Evolutionary conservation across 768 basidiomycete genomes (phyloP).

Genomic region (Tricholoma flavovirens): DNA sequence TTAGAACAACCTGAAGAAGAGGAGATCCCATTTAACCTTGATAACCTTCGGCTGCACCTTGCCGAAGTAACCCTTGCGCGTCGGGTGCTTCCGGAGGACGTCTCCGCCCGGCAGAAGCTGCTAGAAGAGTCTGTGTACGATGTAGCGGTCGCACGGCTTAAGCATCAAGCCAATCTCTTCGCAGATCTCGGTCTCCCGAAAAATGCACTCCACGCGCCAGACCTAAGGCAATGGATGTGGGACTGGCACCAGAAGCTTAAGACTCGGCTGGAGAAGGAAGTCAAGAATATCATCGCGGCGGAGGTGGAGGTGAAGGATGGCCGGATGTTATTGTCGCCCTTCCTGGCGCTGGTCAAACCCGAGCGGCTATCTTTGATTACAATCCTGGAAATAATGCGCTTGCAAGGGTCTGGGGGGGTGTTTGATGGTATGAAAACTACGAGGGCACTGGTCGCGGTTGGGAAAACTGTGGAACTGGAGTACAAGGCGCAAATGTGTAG

Average conservation of each 20-base stretch:
- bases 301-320: conserved; percentile 21
- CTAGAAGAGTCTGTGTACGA: conserved; percentile 86
- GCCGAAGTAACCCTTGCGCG: conserved; percentile 57
- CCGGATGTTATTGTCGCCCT: conserved; percentile 46
- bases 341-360: conserved; percentile 67
- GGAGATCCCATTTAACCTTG: conserved; percentile 67
- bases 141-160: conserved; percentile 66
- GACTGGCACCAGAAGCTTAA: conserved; percentile 69
- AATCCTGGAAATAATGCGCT: conserved; percentile 82
- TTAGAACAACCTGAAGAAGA: conserved; percentile 22
- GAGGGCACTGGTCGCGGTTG: conserved; percentile 72
- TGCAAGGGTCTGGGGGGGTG: conserved; percentile 74
- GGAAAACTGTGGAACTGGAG: conserved; percentile 84
- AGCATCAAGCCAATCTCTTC: conserved; percentile 55
- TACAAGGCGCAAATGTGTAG: conserved; percentile 81
- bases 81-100: conserved; percentile 57
- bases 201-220: conserved; percentile 36
- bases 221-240: conserved; percentile 81
- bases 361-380: conserved; percentile 83
- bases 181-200: conserved; percentile 51
- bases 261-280: conserved; percentile 43
- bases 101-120: conserved; percentile 70
- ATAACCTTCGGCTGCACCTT: conserved; percentile 65
- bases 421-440: conserved; percentile 85
- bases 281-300: conserved; percentile 35